Base-by-base conservation (phyloP, 345 rosid species). In the Capsella bursapastoris region DNA sequence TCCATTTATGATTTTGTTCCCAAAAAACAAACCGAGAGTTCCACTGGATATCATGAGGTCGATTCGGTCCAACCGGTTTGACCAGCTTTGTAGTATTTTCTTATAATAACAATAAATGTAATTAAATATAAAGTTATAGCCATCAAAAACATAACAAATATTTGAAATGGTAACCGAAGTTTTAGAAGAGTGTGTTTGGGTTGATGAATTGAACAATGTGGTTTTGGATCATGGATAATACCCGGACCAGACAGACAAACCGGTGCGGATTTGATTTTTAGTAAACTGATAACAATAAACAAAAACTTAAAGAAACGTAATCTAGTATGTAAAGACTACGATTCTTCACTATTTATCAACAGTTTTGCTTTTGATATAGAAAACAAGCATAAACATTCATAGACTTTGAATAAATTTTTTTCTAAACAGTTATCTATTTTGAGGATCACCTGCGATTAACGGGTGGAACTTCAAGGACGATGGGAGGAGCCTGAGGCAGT, bases 371-470 rank as follows among this genome's bases (percentile, higher is more conserved):
- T 37, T 38, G 8, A 48, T 38, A 27, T 45, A 48, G 44, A 65
- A 22, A 41, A 66, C 34, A 58, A 67, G 40, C 68, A 37, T 63
- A 53, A 25, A 48, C 18, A 50, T 61, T 40, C 38, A 12, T 14
- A 5, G 13, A 13, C 14, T 12, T 55, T 22, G 28, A 58, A 25
- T 38, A 52, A 5, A 2, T 0, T 45, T 0, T 45, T 13, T 7
- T 44, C n/a, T 7, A 16, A 16, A 56, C 31, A 69, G 7, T 25
- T 9, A 43, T 69, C 3, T n/a, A 45, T 45, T 49, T 18, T 18
- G 22, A 18, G 22, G 59, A 59, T 65, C 47, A 84, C 85, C 89
- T 85, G 76, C 91, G 86, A 62, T 74, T 81, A 61, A 78, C 9
- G 44, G 73, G 69, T 35, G 78, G 62, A 71, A 34, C 47, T 22